These are phyloP conservation scores for Curvularia hawaiiensis DNA, from an alignment of 2,329 filamentous ascomycete species.

Conservation along the genomic window DNA sequence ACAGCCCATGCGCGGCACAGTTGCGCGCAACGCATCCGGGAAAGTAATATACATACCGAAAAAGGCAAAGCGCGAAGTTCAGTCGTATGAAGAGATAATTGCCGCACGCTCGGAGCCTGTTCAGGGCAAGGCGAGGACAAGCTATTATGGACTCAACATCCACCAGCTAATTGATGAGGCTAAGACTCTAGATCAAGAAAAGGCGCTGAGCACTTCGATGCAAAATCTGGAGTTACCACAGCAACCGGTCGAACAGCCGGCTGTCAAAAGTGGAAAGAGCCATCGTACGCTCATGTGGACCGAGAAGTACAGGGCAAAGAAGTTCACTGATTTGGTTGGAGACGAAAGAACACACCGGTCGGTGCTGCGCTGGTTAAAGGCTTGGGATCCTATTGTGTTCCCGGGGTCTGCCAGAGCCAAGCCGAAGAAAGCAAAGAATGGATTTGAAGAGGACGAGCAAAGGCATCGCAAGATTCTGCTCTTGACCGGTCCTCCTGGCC, in stretches of 20 bases:
- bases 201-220: constrained; percentile 32
- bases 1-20: constrained; percentile 25
- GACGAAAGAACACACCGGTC: constrained; percentile 92
- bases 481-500: constrained; percentile 86
- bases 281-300: constrained; percentile 77
- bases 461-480: constrained; percentile 86
- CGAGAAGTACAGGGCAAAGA: constrained; percentile 92
- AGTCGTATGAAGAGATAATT: constrained; percentile 70
- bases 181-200: constrained; percentile 61
- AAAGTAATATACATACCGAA: constrained; percentile 61
- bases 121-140: constrained; percentile 69
- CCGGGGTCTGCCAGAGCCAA: constrained; percentile 72
- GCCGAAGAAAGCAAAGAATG: constrained; percentile 51
- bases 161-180: constrained; percentile 79
- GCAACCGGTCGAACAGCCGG: constrained; percentile 48
- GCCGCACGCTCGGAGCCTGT: constrained; percentile 68
- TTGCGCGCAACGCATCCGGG: constrained; percentile 60
- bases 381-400: constrained; percentile 92
- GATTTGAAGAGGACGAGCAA: constrained; percentile 68
- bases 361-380: constrained; percentile 91
- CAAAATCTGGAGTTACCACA: constrained; percentile 31
- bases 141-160: constrained; percentile 93
- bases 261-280: constrained; percentile 33
- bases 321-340: constrained; percentile 90
- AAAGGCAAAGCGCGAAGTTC: constrained; percentile 53